phyloP scores from a whole-genome alignment of 2,329 filamentous ascomycete species.

The Cadophora sp. region DNA sequence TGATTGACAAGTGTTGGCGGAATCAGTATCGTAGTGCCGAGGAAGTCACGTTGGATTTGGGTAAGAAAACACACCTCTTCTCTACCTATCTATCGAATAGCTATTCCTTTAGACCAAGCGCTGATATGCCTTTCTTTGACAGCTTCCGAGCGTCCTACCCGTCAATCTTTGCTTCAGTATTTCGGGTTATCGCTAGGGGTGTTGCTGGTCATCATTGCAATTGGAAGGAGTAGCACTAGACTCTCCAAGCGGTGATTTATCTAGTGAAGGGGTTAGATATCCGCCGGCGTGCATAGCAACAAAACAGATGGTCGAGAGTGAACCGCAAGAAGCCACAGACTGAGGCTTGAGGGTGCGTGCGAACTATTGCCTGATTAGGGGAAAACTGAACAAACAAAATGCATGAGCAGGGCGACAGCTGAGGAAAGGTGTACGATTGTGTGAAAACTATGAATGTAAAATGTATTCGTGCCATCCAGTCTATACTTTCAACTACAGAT shows the following conservation, averaged over 20 bases:
- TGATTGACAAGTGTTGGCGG: constrained; percentile 13
- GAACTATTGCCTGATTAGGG: no score
- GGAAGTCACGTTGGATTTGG: constrained; percentile 5
- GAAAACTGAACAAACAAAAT: no score
- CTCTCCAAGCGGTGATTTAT: background rate
- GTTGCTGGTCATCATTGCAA: background rate
- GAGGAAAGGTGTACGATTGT: no score
- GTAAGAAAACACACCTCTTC: no score
- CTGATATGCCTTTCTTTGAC: background rate
- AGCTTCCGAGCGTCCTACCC: background rate
- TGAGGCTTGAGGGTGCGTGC: no score
- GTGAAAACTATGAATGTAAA: no score
- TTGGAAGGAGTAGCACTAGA: background rate
- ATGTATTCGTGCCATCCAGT: no score
- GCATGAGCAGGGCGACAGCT: no score
- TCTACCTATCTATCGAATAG: background rate
- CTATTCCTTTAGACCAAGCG: background rate
- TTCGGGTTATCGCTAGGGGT: background rate
- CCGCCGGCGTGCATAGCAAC: no score
- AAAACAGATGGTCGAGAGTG: no score
- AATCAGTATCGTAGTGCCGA: background rate
- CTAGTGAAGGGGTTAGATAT: background rate
- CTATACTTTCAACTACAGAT: no score
- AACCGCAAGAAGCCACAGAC: no score
- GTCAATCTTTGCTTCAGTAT: background rate